These are phyloP conservation scores for Linderina pennispora DNA, from an alignment of 192 early-diverging fungal species.

Conservation along the genomic window DNA sequence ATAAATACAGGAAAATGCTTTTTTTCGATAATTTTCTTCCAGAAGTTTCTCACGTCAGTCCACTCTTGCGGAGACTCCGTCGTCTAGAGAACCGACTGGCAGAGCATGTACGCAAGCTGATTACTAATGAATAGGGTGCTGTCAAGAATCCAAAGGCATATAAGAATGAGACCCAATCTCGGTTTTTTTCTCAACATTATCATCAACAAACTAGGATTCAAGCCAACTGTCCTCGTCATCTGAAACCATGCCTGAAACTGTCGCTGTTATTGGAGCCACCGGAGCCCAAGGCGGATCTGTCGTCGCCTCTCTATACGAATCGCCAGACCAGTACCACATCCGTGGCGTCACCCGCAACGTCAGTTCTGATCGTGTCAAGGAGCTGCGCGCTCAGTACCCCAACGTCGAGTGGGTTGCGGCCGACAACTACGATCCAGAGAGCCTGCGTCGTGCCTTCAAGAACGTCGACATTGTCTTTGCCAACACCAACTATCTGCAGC, in stretches of 20 bases:
- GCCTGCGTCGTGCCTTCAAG: conserved; percentile 1
- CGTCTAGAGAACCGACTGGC: too few species aligned
- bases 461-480: conserved; percentile 14
- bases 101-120: too few species aligned
- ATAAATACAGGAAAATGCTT: too few species aligned
- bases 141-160: too few species aligned
- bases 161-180: too few species aligned
- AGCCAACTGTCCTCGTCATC: neutral
- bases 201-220: too few species aligned
- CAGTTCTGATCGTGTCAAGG: neutral
- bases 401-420: conserved; percentile 12
- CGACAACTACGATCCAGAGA: neutral
- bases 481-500: conserved; percentile 9
- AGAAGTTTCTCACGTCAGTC: too few species aligned
- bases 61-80: too few species aligned
- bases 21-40: too few species aligned
- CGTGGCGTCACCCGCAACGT: conserved; percentile 9
- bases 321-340: conserved; percentile 5
- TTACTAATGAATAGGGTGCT: too few species aligned
- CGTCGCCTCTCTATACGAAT: conserved; percentile 3
- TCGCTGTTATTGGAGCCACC: conserved; percentile 21
- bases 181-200: too few species aligned
- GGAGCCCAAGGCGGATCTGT: conserved; percentile 22
- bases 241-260: conserved; percentile 2
- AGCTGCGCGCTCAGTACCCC: conserved; percentile 7